Percentiles rank a stretch among this genome's conserved stretches.
phyloP scores from a whole-genome alignment of 768 basidiomycete genomes.

The Boletus tomentosulus region DNA sequence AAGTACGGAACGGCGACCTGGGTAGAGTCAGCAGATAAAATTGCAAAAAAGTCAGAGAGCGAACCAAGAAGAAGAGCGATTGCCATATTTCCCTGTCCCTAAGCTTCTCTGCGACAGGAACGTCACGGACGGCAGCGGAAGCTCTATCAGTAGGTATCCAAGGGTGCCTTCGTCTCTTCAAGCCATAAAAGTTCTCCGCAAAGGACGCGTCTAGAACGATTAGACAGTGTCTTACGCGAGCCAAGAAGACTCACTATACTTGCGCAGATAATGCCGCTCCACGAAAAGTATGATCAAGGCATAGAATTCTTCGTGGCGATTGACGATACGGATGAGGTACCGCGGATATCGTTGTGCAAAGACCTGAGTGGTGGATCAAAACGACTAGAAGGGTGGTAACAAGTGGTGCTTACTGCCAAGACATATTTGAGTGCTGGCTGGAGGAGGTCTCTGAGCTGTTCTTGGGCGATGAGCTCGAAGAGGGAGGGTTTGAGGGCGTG shows the following conservation, averaged over 20 bases:
- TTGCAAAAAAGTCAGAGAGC: slow-evolving; percentile 21
- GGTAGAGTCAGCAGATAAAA: slow-evolving; percentile 1
- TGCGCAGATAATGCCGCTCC: slow-evolving; percentile 85
- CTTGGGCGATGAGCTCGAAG: slow-evolving; percentile 91
- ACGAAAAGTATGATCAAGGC: slow-evolving; percentile 84
- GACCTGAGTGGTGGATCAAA: slow-evolving; percentile 48
- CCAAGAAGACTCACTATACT: slow-evolving; percentile 57
- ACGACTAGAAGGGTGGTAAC: not conserved
- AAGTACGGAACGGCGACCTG: slow-evolving; percentile 85
- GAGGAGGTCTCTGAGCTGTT: slow-evolving; percentile 85
- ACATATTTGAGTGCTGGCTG: slow-evolving; percentile 96
- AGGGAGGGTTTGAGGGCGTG: slow-evolving; percentile 76
- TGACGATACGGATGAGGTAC: slow-evolving; percentile 86
- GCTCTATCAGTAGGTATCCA: slow-evolving; percentile 68
- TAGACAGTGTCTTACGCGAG: not conserved
- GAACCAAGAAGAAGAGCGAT: slow-evolving; percentile 76
- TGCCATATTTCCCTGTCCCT: slow-evolving; percentile 64
- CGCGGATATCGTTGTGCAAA: slow-evolving; percentile 94
- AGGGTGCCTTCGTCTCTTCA: slow-evolving; percentile 74
- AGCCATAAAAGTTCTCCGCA: slow-evolving; percentile 92
- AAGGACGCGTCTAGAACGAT: slow-evolving; percentile 76
- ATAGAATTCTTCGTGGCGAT: slow-evolving; percentile 96
- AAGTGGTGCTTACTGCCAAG: slow-evolving; percentile 60
- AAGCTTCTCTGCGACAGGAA: slow-evolving; percentile 63
- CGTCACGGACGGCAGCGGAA: slow-evolving; percentile 60